Percentiles rank a stretch among this genome's conserved stretches.
These are phyloP conservation scores for Trichoderma sp. DNA, from an alignment of 2,329 filamentous ascomycete genomes.

Conservation along the genomic window DNA sequence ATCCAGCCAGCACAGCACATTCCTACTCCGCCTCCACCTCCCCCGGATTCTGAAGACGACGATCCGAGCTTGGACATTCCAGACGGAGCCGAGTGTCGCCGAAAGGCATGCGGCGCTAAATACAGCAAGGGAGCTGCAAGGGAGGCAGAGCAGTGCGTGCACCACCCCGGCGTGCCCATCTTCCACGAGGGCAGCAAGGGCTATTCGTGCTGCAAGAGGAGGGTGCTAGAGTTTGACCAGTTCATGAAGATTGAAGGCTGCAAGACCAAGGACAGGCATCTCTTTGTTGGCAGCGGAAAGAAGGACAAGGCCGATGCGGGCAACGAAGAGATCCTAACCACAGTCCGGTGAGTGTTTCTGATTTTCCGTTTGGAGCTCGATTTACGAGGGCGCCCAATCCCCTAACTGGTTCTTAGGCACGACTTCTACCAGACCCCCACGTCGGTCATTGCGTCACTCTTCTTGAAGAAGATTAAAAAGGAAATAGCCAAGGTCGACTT, in stretches of 20 bases:
- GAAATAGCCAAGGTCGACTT: conserved; percentile 72
- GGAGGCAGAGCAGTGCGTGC: conserved; percentile 73
- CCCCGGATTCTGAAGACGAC: conserved; percentile 81
- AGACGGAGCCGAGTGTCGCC: conserved; percentile 71
- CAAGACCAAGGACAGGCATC: conserved; percentile 73
- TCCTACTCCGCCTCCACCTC: conserved; percentile 55
- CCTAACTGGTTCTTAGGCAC: conserved; percentile 39
- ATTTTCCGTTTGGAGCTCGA: neutral
- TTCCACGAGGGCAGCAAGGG: conserved; percentile 99
- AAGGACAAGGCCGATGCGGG: conserved; percentile 50
- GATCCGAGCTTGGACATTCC: conserved; percentile 72
- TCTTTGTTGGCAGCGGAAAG: conserved; percentile 77
- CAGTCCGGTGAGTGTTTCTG: conserved; percentile 58
- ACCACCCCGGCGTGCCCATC: conserved; percentile 86
- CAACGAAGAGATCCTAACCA: conserved; percentile 73
- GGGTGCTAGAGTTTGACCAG: conserved; percentile 94
- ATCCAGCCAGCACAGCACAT: conserved; percentile 45
- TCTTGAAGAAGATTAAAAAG: conserved; percentile 96
- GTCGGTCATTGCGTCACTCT: conserved; percentile 85
- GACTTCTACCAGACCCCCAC: conserved; percentile 94
- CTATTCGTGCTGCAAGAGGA: conserved; percentile 93
- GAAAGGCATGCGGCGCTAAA: conserved; percentile 67
- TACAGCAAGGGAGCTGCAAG: conserved; percentile 61
- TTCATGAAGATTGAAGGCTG: conserved; percentile 96
- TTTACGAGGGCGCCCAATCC: neutral